Percentiles rank a stretch among this genome's conserved stretches.
These are phyloP conservation scores for Rhizoclosmatium globosum DNA, from an alignment of 192 early-diverging fungal genomes.

Conservation along the genomic window DNA sequence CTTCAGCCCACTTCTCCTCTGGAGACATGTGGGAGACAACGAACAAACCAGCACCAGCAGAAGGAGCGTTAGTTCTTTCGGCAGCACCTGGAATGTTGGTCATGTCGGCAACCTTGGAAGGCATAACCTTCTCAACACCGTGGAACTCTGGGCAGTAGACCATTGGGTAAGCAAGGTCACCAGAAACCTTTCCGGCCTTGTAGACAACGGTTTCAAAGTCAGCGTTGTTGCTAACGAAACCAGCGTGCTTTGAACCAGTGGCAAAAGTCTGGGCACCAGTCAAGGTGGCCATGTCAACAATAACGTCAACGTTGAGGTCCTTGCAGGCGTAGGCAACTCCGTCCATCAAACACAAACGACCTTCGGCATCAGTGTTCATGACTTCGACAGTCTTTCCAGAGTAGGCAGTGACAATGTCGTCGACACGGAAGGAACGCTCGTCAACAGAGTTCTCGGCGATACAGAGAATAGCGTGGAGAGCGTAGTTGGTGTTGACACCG, in stretches of 20 bases:
- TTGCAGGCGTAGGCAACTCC: slow-evolving; percentile 60
- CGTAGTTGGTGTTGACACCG: slow-evolving; percentile 15
- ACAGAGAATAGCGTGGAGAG: slow-evolving; percentile 56
- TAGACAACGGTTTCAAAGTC: slow-evolving; percentile 51
- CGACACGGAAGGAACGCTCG: slow-evolving; percentile 35
- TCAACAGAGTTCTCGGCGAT: slow-evolving; percentile 63
- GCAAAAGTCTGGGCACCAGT: slow-evolving; percentile 62
- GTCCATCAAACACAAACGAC: slow-evolving; percentile 54
- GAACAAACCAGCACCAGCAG: slow-evolving; percentile 59
- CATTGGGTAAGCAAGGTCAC: slow-evolving; percentile 55
- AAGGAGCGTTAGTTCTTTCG: slow-evolving; percentile 55
- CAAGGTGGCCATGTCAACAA: slow-evolving; percentile 65
- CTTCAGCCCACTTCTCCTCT: slow-evolving; percentile 40
- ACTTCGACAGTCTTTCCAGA: slow-evolving; percentile 65
- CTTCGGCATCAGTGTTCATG: slow-evolving; percentile 62
- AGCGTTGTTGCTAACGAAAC: slow-evolving; percentile 48
- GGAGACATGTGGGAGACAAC: slow-evolving; percentile 51
- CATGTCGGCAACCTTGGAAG: slow-evolving; percentile 57
- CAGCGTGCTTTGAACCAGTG: slow-evolving; percentile 59
- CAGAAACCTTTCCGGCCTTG: slow-evolving; percentile 46
- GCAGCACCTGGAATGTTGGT: slow-evolving; percentile 39
- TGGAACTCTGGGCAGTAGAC: slow-evolving; percentile 42
- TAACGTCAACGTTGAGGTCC: slow-evolving; percentile 50
- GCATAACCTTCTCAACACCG: slow-evolving; percentile 30
- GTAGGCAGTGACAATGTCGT: slow-evolving; percentile 58